phyloP scores from a whole-genome alignment of 164 flowering plant species.

The Umbellularia californica region DNA sequence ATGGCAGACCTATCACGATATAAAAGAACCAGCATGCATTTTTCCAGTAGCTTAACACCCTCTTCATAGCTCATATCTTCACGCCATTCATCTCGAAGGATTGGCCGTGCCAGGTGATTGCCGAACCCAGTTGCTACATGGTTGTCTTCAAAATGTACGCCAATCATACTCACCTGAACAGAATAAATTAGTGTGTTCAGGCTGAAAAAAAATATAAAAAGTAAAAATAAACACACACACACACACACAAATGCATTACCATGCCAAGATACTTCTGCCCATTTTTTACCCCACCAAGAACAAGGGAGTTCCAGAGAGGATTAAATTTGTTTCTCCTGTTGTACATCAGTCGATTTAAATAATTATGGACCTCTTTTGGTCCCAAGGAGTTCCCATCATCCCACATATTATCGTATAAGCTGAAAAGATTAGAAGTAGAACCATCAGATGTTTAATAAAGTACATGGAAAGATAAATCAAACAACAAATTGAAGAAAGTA shows the following conservation, averaged over 20 bases:
- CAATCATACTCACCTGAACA: conserved; percentile 82
- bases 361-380: conserved; percentile 89
- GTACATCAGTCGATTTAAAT: conserved; percentile 48
- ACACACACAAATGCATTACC: conserved; percentile 28
- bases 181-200: no score
- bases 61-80: conserved; percentile 87
- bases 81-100: conserved; percentile 88
- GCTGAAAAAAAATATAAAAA: background rate
- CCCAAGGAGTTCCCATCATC: conserved; percentile 96
- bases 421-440: conserved; percentile 23
- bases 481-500: background rate
- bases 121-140: conserved; percentile 98
- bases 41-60: conserved; percentile 81
- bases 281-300: conserved; percentile 89
- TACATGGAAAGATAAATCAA: no score
- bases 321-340: conserved; percentile 35
- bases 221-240: background rate
- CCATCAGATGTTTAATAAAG: background rate
- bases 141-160: conserved; percentile 82
- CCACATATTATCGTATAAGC: conserved; percentile 95
- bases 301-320: conserved; percentile 95
- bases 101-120: conserved; percentile 89
- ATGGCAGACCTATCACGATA: conserved; percentile 95
- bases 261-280: conserved; percentile 92
- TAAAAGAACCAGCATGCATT: conserved; percentile 87